A percentile compares a stretch with the other conserved stretches of the same genome.
These are phyloP conservation scores for Eutrema heterophyllum DNA, from an alignment of 345 rosid species.

Conservation along the genomic window DNA sequence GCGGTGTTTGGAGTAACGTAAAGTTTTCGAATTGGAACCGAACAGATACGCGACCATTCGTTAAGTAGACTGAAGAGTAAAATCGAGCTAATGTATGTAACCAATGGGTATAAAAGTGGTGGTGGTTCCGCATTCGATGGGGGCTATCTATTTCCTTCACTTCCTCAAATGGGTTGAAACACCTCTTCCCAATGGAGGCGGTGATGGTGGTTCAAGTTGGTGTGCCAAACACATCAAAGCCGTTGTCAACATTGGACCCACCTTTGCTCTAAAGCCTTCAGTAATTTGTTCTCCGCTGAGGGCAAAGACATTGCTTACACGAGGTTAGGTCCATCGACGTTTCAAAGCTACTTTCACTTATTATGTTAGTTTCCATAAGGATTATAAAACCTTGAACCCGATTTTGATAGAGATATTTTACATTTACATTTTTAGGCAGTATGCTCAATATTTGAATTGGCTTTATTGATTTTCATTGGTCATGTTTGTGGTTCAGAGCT, in stretches of 20 bases:
- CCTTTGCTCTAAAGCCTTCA: constrained; percentile 64
- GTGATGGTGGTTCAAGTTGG: constrained; percentile 68
- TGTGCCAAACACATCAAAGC: constrained; percentile 67
- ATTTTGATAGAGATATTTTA: too few species aligned
- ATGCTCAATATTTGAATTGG: neutral
- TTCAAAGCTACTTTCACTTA: neutral
- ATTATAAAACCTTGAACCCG: neutral
- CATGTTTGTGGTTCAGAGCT: constrained; percentile 35
- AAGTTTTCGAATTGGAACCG: constrained; percentile 9
- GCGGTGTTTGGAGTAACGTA: constrained; percentile 20
- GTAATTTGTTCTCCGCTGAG: constrained; percentile 54
- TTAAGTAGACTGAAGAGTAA: constrained; percentile 75
- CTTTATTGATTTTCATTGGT: neutral
- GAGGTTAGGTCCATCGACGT: constrained; percentile 33
- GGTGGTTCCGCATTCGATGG: constrained; percentile 85
- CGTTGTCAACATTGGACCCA: constrained; percentile 58
- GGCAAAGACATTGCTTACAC: constrained; percentile 48
- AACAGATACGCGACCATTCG: constrained; percentile 64
- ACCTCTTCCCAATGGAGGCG: constrained; percentile 54
- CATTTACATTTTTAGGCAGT: neutral
- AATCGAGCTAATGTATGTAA: constrained; percentile 61
- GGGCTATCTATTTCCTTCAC: constrained; percentile 69
- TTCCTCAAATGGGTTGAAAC: constrained; percentile 83
- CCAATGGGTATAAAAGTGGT: constrained; percentile 61
- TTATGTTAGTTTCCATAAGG: neutral